Evolutionary conservation across 768 basidiomycete species (phyloP).

Genomic region (Lenzites betulinus): DNA sequence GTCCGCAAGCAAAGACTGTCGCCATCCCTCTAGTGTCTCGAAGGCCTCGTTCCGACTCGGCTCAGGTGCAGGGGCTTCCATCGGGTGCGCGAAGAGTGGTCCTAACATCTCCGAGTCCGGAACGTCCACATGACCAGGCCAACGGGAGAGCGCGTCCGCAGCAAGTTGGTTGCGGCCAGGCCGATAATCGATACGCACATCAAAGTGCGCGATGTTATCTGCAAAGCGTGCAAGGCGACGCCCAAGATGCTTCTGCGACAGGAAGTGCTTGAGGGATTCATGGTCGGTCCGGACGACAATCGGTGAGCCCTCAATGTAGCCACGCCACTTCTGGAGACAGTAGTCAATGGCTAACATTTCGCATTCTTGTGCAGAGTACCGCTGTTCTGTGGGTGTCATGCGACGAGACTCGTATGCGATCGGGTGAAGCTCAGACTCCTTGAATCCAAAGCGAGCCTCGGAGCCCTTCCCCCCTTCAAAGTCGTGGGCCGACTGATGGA

Average conservation of each 20-base stretch:
- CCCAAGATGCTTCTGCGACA: constrained; percentile 22
- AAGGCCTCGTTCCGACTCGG: no score
- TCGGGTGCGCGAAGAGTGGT: constrained; percentile 20
- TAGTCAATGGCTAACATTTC: constrained; percentile 17
- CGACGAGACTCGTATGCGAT: constrained; percentile 9
- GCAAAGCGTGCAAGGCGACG: constrained; percentile 26
- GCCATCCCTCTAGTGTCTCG: background rate
- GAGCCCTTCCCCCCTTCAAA: constrained; percentile 6
- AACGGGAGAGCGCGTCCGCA: constrained; percentile 25
- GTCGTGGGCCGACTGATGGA: background rate
- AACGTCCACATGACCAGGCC: constrained; percentile 19
- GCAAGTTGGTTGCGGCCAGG: constrained; percentile 21
- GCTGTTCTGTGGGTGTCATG: constrained; percentile 5
- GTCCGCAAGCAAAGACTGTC: background rate
- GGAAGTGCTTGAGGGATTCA: constrained; percentile 28
- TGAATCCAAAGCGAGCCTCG: constrained; percentile 6
- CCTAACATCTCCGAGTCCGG: constrained; percentile 22
- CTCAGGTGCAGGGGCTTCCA: background rate
- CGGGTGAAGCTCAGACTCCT: constrained; percentile 2
- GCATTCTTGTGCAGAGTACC: constrained; percentile 6
- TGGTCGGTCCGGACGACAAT: constrained; percentile 28
- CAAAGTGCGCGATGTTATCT: constrained; percentile 25
- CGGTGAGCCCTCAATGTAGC: constrained; percentile 27
- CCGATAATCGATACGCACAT: constrained; percentile 16
- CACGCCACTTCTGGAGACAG: constrained; percentile 24